A percentile compares a stretch with the other conserved stretches of the same genome.
Evolutionary conservation across 2,329 filamentous ascomycete genomes (phyloP).

Genomic region (Cercospora janseana): DNA sequence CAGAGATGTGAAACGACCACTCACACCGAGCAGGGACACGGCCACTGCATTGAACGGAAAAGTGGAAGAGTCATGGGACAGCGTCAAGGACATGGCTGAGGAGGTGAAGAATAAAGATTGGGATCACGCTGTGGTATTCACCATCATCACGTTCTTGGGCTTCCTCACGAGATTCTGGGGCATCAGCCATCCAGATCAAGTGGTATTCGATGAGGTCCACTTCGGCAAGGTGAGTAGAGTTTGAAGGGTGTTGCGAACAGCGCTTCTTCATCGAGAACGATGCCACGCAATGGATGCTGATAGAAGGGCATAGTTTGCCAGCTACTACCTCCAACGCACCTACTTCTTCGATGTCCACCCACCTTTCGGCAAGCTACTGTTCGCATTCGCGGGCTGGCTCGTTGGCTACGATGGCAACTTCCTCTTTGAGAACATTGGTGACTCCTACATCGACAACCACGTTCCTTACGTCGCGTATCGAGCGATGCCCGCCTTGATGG

Average conservation of each 20-base stretch:
- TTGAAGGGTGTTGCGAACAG: conserved; percentile 4
- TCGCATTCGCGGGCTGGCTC: conserved; percentile 94
- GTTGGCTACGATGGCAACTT: conserved; percentile 97
- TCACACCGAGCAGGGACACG: conserved; percentile 26
- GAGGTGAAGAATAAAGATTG: conserved; percentile 54
- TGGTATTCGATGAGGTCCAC: conserved; percentile 98
- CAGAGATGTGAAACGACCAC: conserved; percentile 27
- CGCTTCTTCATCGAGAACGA: neutral
- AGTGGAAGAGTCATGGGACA: conserved; percentile 42
- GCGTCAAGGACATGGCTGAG: conserved; percentile 37
- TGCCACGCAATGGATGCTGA: conserved; percentile 5
- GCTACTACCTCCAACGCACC: conserved; percentile 86
- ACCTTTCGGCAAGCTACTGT: conserved; percentile 95
- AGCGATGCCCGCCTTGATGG: conserved; percentile 85
- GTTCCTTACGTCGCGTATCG: conserved; percentile 97
- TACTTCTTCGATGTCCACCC: conserved; percentile 99
- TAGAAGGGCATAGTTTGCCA: conserved; percentile 47
- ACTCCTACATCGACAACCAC: conserved; percentile 95
- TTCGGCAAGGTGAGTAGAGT: conserved; percentile 82
- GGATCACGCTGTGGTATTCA: conserved; percentile 79
- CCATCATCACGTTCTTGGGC: conserved; percentile 74
- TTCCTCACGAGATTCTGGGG: conserved; percentile 95
- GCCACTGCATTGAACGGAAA: conserved; percentile 30
- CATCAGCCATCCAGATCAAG: conserved; percentile 90
- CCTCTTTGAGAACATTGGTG: conserved; percentile 98